Conservation (phyloP, 2,329 filamentous ascomycete genomes). For the Xylaria sp. region DNA sequence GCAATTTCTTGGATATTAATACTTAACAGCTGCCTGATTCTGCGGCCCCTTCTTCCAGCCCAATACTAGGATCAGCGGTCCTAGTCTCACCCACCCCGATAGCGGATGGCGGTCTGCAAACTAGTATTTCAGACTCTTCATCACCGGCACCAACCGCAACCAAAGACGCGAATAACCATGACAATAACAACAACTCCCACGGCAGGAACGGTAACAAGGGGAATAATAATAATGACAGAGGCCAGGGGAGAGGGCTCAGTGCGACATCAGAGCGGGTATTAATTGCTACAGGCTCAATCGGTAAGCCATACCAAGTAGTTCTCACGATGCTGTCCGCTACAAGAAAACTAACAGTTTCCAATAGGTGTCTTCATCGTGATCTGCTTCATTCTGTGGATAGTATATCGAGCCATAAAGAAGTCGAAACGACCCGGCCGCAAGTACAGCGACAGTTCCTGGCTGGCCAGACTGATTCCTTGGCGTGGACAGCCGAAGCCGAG, state of each 20-base stretch:
- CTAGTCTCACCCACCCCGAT: neutral
- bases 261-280: constrained; percentile 45
- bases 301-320: constrained; percentile 37
- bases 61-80: neutral
- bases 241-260: constrained; percentile 7
- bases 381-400: constrained; percentile 58
- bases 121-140: constrained; percentile 12
- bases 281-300: constrained; percentile 52
- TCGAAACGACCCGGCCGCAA: constrained; percentile 46
- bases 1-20: constrained; percentile 12
- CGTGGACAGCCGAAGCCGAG: constrained; percentile 36
- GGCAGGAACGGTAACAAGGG: neutral
- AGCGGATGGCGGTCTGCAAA: neutral
- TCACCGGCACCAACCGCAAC: constrained; percentile 12
- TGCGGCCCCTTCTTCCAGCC: neutral
- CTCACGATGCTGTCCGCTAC: neutral
- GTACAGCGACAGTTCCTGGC: constrained; percentile 23
- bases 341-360: constrained; percentile 20
- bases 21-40: constrained; percentile 9
- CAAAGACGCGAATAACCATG: neutral
- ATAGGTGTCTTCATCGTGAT: constrained; percentile 59
- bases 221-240: constrained; percentile 23
- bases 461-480: constrained; percentile 41
- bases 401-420: constrained; percentile 55
- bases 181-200: neutral